Evolutionary conservation across 75 land plant genomes (phyloP), one percentile per base, ranked within the genome.

Genomic region (Ceratopteris richardii): DNA sequence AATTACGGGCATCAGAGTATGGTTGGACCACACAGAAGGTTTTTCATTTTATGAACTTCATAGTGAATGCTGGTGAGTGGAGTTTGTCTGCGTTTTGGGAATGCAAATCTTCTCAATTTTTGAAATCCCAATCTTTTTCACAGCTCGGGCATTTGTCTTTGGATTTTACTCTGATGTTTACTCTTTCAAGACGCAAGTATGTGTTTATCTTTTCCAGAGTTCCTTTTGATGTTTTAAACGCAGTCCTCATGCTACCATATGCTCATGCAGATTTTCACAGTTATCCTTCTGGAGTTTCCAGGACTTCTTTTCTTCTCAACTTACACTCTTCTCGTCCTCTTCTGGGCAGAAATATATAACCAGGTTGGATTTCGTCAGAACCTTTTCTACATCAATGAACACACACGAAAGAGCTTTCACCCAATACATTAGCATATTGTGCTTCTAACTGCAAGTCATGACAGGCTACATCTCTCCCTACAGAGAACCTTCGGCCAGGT

Each of bases 11-110:
- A 1, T 95, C 97, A 13, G 97, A 92, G 68, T 92, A 80, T 72
- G 97, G 97, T 10, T 92, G 97, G 97, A 92, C 97, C 0, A 92
- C 97, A 20, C 97, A 92, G 64, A 92, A 92, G 54, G 97, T 88
- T 33, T 92, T 92, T 70, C 98, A 93, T 57, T 83, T 93, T 20
- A 75, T 93, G 63, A 93, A 93, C 70, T 89, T 88, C 58, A 1
- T 93, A 23, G 95, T 93, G 30, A 93, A 93, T 72, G 98, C 80
- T 44, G 84, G 98, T 93, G 44, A 63, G 84, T 36, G 28, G 26
- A 0, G 30, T 1, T 30, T 30, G 36, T 14, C 12, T n/a, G n/a
- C n/a, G n/a, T n/a, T n/a, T n/a, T n/a, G n/a, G n/a, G n/a, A n/a
- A n/a, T n/a, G n/a, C n/a, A n/a, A n/a, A n/a, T n/a, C n/a, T n/a